These are phyloP conservation scores for Phytophthora quininea DNA, from an alignment of 352 stramenopile species.

Conservation along the genomic window DNA sequence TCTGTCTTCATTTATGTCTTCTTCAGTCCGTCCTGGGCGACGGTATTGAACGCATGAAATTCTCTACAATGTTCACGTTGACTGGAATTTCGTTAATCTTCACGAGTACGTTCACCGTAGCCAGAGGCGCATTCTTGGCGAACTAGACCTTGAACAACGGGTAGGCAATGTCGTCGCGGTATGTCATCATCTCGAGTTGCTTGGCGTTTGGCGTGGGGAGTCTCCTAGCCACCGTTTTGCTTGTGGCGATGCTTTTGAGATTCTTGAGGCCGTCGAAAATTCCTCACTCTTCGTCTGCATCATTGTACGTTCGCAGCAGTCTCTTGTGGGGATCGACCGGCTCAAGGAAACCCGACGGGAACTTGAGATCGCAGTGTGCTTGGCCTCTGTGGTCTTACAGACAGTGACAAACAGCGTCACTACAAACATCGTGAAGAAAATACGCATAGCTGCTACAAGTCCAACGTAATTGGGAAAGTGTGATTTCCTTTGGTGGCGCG, in stretches of 20 bases:
- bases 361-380: too few relatives aligned
- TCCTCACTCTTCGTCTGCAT: neutral
- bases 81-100: neutral
- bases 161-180: neutral
- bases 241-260: neutral
- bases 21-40: too few relatives aligned
- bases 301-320: neutral
- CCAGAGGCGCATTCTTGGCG: neutral
- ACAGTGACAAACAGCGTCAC: too few relatives aligned
- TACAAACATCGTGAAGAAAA: too few relatives aligned
- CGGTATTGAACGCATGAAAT: neutral
- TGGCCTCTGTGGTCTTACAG: too few relatives aligned
- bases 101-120: neutral
- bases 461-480: too few relatives aligned
- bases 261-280: neutral
- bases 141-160: neutral
- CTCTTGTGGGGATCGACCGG: neutral
- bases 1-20: too few relatives aligned
- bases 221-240: neutral
- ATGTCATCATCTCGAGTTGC: neutral
- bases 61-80: neutral
- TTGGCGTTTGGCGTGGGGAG: neutral
- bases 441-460: too few relatives aligned
- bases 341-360: too few relatives aligned
- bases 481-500: too few relatives aligned